phyloP scores from a whole-genome alignment of 169 alveolate genomes.

The Ichthyophthirius multifiliis region DNA sequence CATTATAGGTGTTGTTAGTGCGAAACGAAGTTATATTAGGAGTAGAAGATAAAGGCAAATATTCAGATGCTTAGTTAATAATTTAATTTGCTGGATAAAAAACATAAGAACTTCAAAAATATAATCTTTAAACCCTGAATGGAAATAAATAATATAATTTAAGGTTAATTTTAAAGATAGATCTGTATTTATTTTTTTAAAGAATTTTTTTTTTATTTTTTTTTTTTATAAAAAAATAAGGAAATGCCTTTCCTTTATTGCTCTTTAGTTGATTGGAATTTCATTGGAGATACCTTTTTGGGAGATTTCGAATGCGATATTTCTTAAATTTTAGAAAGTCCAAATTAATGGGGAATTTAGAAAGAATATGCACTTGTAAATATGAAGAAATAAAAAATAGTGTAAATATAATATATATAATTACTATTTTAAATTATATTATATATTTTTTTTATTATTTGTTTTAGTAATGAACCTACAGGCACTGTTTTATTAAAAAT shows the following conservation, averaged over 20 bases:
- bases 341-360: neutral
- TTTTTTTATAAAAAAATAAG: neutral
- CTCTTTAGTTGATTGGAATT: neutral
- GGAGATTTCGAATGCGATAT: constrained; percentile 16
- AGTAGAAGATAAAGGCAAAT: constrained; percentile 12
- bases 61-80: neutral
- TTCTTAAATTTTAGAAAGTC: neutral
- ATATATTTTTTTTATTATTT: neutral
- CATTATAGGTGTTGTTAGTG: neutral
- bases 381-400: neutral
- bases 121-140: neutral
- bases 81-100: neutral
- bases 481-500: neutral
- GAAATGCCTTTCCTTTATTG: neutral
- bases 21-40: constrained; percentile 3
- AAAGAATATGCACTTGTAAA: constrained; percentile 5
- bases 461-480: neutral
- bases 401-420: neutral
- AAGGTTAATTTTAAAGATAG: neutral
- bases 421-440: neutral
- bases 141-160: constrained; percentile 3
- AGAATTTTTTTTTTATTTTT: no score
- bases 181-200: neutral
- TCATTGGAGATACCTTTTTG: neutral
- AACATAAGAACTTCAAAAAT: neutral